A percentile compares a stretch with the other conserved stretches of the same genome.
phyloP scores from a whole-genome alignment of 768 basidiomycete species.

The Boletus subparvulus region DNA sequence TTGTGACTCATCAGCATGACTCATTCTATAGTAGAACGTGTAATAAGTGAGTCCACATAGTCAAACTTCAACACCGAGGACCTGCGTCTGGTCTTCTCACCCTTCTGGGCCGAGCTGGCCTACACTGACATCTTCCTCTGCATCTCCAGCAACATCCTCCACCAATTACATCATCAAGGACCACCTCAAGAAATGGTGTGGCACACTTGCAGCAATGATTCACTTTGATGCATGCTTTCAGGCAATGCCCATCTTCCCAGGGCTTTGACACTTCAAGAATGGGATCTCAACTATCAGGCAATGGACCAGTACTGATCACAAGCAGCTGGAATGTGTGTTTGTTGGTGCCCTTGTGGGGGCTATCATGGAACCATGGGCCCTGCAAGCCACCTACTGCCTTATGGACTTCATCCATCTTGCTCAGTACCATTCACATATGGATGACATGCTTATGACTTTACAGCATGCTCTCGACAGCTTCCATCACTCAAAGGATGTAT shows the following conservation, averaged over 20 bases:
- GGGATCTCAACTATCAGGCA: background rate
- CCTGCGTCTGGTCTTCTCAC: background rate
- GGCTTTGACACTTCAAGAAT: background rate
- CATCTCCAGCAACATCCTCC: background rate
- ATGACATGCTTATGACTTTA: background rate
- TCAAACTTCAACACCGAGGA: too few relatives aligned
- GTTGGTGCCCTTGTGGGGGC: background rate
- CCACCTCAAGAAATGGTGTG: constrained; percentile 1
- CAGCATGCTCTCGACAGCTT: background rate
- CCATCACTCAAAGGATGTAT: background rate
- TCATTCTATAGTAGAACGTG: too few relatives aligned
- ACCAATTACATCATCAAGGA: constrained; percentile 2
- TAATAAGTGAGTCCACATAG: too few relatives aligned
- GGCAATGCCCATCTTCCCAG: background rate
- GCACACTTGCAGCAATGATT: rapidly evolving
- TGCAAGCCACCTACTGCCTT: background rate
- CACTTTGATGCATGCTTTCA: background rate
- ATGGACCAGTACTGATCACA: background rate
- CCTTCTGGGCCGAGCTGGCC: constrained; percentile 1
- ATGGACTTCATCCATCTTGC: background rate
- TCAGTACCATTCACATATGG: background rate
- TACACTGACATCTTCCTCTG: background rate
- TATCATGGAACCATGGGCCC: background rate
- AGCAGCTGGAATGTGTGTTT: background rate
- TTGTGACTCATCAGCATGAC: too few relatives aligned